Evolutionary conservation across 495 filamentous ascomycete species (phyloP).

Genomic region (Oleoguttula mirabilis): DNA sequence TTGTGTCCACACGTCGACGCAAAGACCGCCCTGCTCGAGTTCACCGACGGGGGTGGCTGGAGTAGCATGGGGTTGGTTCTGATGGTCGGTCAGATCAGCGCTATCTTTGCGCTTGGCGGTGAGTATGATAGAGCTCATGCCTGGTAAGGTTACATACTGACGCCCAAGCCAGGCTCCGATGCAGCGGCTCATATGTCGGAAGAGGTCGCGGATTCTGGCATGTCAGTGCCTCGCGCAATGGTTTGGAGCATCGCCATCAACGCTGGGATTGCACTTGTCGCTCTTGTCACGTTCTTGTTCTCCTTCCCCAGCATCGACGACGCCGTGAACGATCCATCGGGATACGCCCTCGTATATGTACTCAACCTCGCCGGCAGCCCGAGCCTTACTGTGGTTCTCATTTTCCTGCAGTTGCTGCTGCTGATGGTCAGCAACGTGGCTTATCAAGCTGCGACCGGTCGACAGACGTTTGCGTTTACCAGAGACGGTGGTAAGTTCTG

Average conservation of each 20-base stretch:
- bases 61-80: conserved; percentile 3
- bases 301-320: conserved; percentile 32
- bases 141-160: neutral
- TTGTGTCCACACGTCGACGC: conserved; percentile 8
- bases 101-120: conserved; percentile 7
- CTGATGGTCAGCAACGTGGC: conserved; percentile 30
- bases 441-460: conserved; percentile 4
- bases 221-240: conserved; percentile 36
- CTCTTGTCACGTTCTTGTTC: conserved; percentile 37
- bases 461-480: conserved; percentile 45
- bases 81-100: conserved; percentile 9
- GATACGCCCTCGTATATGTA: conserved; percentile 32
- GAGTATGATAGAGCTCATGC: neutral
- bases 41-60: conserved; percentile 8
- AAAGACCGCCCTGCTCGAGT: conserved; percentile 1
- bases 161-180: conserved; percentile 1
- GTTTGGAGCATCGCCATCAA: conserved; percentile 36
- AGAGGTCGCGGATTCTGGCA: conserved; percentile 34
- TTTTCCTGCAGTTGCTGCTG: conserved; percentile 32
- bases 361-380: conserved; percentile 26
- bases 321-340: conserved; percentile 27
- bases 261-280: conserved; percentile 34
- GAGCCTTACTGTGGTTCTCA: conserved; percentile 27
- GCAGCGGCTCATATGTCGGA: conserved; percentile 26
- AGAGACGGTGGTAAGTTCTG: too few relatives aligned